Evolutionary conservation across 768 basidiomycete species (phyloP).

Genomic region (Trametes cingulata): DNA sequence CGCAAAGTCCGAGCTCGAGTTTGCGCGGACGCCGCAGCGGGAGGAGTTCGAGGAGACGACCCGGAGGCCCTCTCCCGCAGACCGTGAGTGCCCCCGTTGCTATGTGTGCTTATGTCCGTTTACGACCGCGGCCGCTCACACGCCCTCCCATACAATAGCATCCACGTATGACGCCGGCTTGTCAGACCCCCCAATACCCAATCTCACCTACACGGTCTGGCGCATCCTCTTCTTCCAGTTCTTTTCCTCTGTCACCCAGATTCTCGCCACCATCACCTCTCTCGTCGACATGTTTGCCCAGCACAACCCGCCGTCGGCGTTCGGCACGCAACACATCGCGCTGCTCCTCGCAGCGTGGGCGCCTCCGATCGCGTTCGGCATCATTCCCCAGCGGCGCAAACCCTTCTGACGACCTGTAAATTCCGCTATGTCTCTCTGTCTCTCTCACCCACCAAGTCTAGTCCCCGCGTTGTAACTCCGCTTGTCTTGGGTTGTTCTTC

Average conservation of each 20-base stretch:
- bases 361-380: constrained; percentile 57
- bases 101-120: constrained; percentile 5
- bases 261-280: constrained; percentile 43
- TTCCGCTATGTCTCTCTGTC: background rate
- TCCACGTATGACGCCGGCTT: constrained; percentile 21
- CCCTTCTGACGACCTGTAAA: background rate
- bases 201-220: constrained; percentile 38
- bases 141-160: constrained; percentile 4
- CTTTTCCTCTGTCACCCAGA: constrained; percentile 34
- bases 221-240: constrained; percentile 57
- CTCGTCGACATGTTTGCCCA: constrained; percentile 48
- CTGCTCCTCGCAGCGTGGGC: constrained; percentile 61
- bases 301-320: constrained; percentile 54
- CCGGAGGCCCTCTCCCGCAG: constrained; percentile 9
- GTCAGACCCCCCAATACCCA: constrained; percentile 17
- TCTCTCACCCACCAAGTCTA: background rate
- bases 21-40: constrained; percentile 16
- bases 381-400: constrained; percentile 18
- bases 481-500: background rate
- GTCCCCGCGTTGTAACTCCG: background rate
- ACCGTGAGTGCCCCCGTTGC: constrained; percentile 14
- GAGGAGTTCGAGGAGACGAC: constrained; percentile 15
- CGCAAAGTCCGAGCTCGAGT: constrained; percentile 25
- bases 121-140: constrained; percentile 10
- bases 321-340: constrained; percentile 68